Evolutionary conservation across 2,329 filamentous ascomycete species (phyloP).

Genomic region (Aspergillus novofumigatus): DNA sequence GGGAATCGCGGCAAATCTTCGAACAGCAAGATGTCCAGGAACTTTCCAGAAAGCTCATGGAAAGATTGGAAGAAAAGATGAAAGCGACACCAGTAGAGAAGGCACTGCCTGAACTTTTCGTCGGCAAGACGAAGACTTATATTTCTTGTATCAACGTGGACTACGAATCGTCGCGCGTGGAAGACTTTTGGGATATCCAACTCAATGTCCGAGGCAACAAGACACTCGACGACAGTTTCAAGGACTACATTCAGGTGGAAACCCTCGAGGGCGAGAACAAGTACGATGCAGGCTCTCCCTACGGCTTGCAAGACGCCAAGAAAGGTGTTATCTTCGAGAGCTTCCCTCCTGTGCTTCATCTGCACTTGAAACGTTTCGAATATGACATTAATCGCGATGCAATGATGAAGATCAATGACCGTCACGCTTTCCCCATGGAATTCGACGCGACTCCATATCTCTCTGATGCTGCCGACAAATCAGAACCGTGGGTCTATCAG

Average conservation of each 20-base stretch:
- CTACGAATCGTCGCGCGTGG: constrained; percentile 90
- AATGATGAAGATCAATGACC: constrained; percentile 86
- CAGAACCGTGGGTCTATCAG: constrained; percentile 86
- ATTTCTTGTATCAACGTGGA: constrained; percentile 98
- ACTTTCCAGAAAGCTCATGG: constrained; percentile 93
- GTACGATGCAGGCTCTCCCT: constrained; percentile 85
- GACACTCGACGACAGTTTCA: constrained; percentile 88
- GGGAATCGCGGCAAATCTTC: constrained; percentile 97
- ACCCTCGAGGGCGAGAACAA: constrained; percentile 98
- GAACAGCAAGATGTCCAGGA: constrained; percentile 99
- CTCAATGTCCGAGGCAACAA: constrained; percentile 94
- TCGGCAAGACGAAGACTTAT: constrained; percentile 97
- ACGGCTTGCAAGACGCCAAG: constrained; percentile 91
- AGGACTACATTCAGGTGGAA: constrained; percentile 93
- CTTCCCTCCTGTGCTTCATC: constrained; percentile 88
- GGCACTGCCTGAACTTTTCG: constrained; percentile 83
- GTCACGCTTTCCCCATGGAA: constrained; percentile 47
- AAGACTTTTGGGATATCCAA: constrained; percentile 99
- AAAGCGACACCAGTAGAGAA: constrained; percentile 92
- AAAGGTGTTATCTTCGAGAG: constrained; percentile 97
- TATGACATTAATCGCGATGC: constrained; percentile 94
- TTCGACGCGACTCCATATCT: constrained; percentile 74
- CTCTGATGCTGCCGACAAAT: constrained; percentile 77
- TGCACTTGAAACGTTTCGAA: constrained; percentile 96
- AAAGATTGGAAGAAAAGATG: constrained; percentile 95